phyloP scores from a whole-genome alignment of 1,284 basidiomycete species.

The Fomes fomentarius region DNA sequence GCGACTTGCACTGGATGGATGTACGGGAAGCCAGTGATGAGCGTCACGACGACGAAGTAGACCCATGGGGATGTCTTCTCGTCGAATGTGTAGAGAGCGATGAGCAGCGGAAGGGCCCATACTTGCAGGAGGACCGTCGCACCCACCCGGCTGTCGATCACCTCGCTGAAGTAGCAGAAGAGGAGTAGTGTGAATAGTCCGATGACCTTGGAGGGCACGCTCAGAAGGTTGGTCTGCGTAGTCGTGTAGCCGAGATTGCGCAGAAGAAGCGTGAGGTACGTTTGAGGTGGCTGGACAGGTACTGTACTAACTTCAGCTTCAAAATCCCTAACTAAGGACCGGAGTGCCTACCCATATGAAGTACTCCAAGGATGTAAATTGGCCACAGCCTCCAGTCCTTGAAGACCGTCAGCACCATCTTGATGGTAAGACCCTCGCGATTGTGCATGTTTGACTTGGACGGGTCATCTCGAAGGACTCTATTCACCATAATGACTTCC shows the following conservation, averaged over 20 bases:
- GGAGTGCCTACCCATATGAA: conserved; percentile 34
- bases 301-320: no score
- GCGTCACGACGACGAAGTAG: conserved; percentile 56
- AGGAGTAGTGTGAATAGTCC: conserved; percentile 44
- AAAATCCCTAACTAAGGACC: conserved; percentile 31
- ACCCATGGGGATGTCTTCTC: conserved; percentile 59
- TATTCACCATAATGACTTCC: conserved; percentile 48
- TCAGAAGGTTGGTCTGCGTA: conserved; percentile 62
- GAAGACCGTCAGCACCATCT: conserved; percentile 56
- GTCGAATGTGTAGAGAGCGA: conserved; percentile 59
- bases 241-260: conserved; percentile 65
- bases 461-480: conserved; percentile 74
- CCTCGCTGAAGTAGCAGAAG: conserved; percentile 56
- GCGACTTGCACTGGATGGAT: conserved; percentile 54
- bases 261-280: conserved; percentile 66
- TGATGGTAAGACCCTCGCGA: conserved; percentile 61
- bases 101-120: conserved; percentile 64
- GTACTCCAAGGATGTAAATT: conserved; percentile 57
- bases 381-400: conserved; percentile 76
- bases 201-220: conserved; percentile 51
- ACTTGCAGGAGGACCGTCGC: conserved; percentile 59
- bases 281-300: conserved; percentile 49
- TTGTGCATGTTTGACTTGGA: conserved; percentile 82
- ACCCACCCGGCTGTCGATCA: conserved; percentile 54
- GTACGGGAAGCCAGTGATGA: conserved; percentile 57